Evolutionary conservation across 2,329 filamentous ascomycete species (phyloP).

Genomic region (Albophoma yamanashiensis): DNA sequence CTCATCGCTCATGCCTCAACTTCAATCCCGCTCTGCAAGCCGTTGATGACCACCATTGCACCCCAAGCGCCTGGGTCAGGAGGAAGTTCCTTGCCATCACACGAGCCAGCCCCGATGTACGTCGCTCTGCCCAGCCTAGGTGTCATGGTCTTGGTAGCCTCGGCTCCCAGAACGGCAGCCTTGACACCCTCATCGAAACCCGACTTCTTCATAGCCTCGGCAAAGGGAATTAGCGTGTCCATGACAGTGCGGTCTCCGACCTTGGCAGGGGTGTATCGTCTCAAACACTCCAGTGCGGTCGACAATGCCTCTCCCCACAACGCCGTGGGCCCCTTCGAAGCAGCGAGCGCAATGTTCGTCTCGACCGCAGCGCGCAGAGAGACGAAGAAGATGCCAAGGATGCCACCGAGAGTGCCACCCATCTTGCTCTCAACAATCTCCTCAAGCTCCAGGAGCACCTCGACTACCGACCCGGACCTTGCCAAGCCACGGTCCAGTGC

Average conservation of each 20-base stretch:
- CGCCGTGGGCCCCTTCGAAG: conserved; percentile 19
- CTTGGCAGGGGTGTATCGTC: conserved; percentile 42
- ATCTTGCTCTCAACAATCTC: conserved; percentile 46
- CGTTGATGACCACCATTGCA: conserved; percentile 45
- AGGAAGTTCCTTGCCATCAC: conserved; percentile 39
- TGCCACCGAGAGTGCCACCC: conserved; percentile 41
- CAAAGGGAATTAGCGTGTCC: conserved; percentile 46
- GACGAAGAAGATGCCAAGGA: conserved; percentile 44
- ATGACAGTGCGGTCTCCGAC: conserved; percentile 46
- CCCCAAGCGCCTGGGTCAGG: conserved; percentile 64
- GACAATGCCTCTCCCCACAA: conserved; percentile 33
- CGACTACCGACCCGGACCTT: conserved; percentile 31
- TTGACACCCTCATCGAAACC: conserved; percentile 45
- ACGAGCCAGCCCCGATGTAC: conserved; percentile 49
- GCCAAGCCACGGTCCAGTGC: conserved; percentile 30
- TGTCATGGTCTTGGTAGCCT: conserved; percentile 53
- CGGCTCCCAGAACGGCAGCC: conserved; percentile 48
- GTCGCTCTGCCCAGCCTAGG: conserved; percentile 57
- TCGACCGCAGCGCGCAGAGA: conserved; percentile 32
- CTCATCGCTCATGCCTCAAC: not conserved
- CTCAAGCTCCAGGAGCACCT: conserved; percentile 36
- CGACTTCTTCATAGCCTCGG: conserved; percentile 32
- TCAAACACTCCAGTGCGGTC: conserved; percentile 33
- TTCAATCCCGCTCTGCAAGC: conserved; percentile 17
- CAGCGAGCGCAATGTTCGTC: conserved; percentile 19